Evolutionary conservation across 2,329 filamentous ascomycete species (phyloP), one percentile per base, ranked within the genome.

Genomic region (Madurella fahalii): DNA sequence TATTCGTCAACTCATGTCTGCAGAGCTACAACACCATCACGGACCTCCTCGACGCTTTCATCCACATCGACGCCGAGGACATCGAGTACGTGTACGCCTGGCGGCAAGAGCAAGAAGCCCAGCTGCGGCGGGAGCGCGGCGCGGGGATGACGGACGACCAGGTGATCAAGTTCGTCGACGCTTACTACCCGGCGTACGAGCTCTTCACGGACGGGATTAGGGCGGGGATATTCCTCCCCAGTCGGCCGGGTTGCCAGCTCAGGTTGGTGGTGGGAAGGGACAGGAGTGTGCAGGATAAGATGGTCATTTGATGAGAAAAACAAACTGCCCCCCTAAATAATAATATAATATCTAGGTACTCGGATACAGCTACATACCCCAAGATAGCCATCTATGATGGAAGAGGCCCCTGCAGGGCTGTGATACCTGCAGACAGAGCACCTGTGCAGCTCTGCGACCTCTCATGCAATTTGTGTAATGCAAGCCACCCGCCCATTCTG

Each of bases 71-170:
- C 65, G 87, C 91, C 5, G 80, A 87, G 62, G 76, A 94, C 61
- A 77, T 83, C 4, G 75, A 77, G 48, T 92, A 84, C 66, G 92
- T 95, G 50, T 96, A 96, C 64, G 81, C 80, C 58, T 96, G 92
- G 92, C 83, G 91, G 13, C 74, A 85, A 62, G 78, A 96, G 72
- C 90, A 95, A 71, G 91, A 96, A 71, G 79, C 80, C 46, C 80
- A 80, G 55, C 75, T 96, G 63, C 81, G 87, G 20, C 74, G 74
- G 8, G 72, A 77, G 18, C 87, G 81, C 60, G 52, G 52, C 8
- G 90, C 88, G 9, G 79, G 90, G 31, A 96, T 96, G 92, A 87
- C 83, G 1, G 85, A 89, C 62, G 86, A 90, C 53, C 81, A 93
- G 68, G 89, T 96, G 42, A 76, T 83, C 53, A 76, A 79, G 45